These are phyloP conservation scores for Leishmania guyanensis DNA, from an alignment of 208 protist species.

Conservation along the genomic window DNA sequence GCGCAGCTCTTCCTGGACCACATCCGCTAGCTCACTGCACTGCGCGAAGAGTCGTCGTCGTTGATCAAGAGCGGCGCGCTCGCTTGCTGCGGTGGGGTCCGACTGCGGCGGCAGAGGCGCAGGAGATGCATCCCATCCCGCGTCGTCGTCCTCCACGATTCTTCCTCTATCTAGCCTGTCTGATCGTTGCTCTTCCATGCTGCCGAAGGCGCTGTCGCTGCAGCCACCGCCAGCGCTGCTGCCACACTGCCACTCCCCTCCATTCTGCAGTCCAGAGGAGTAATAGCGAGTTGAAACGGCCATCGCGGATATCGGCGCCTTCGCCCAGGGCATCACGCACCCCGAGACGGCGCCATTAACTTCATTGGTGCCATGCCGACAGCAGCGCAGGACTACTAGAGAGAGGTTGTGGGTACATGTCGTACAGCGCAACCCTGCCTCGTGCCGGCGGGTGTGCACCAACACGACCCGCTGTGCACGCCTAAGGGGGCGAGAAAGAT, in stretches of 20 bases:
- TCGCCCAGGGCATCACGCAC: neutral
- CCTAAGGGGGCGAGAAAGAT: neutral
- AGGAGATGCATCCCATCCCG: neutral
- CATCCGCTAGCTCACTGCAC: constrained; percentile 19
- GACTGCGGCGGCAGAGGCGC: neutral
- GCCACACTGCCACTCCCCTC: neutral
- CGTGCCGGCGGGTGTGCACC: neutral
- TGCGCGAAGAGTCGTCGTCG: constrained; percentile 24
- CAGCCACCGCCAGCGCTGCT: neutral
- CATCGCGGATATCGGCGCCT: neutral
- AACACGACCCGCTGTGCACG: neutral
- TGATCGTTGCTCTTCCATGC: neutral
- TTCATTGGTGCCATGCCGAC: neutral
- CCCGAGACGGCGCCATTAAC: neutral
- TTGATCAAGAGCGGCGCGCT: constrained; percentile 10
- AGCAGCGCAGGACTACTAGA: neutral
- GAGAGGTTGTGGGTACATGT: neutral
- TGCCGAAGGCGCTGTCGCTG: neutral
- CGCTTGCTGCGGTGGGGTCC: constrained; percentile 11
- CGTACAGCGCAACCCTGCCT: neutral
- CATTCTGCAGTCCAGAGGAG: neutral
- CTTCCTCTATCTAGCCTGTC: neutral
- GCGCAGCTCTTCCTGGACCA: constrained; percentile 47
- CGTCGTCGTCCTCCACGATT: neutral
- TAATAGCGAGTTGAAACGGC: constrained; percentile 9